Evolutionary conservation across 352 stramenopile genomes (phyloP).

Genomic region (Phytophthora foliorum): DNA sequence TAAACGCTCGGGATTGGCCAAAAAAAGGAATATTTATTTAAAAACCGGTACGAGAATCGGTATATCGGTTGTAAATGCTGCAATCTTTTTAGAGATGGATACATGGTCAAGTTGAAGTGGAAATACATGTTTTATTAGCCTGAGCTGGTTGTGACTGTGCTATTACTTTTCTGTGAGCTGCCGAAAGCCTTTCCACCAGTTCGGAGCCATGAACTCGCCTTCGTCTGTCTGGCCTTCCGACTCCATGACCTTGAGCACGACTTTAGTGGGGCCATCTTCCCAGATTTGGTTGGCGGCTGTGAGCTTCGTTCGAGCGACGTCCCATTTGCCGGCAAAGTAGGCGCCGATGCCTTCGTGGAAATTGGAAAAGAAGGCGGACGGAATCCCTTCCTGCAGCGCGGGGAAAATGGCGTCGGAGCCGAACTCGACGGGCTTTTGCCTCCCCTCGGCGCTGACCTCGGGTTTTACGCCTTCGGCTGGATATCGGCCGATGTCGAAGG

Average conservation of each 20-base stretch:
- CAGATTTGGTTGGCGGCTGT: constrained; percentile 92
- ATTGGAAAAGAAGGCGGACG: constrained; percentile 88
- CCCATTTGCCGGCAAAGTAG: constrained; percentile 96
- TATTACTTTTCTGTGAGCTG: constrained; percentile 94
- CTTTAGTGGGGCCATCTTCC: constrained; percentile 90
- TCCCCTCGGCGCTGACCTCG: constrained; percentile 61
- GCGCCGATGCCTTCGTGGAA: constrained; percentile 94
- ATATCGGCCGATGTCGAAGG: constrained; percentile 93
- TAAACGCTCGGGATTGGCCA: constrained; percentile 9
- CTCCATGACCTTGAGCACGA: constrained; percentile 94
- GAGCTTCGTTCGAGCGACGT: constrained; percentile 82
- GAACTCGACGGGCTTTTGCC: constrained; percentile 90
- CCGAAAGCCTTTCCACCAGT: constrained; percentile 93
- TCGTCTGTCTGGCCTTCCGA: constrained; percentile 79
- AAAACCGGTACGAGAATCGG: no score
- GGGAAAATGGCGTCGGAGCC: constrained; percentile 74
- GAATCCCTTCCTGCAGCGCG: constrained; percentile 82
- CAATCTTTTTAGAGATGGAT: constrained; percentile 9
- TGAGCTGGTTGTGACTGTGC: constrained; percentile 6
- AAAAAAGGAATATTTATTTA: no score
- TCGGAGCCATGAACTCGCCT: constrained; percentile 78
- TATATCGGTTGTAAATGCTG: not conserved
- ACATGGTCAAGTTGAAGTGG: constrained; percentile 10
- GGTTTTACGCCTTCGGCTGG: constrained; percentile 61
- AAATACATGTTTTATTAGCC: constrained; percentile 29